Conservation (phyloP, 805 yeast species). For the Candida morakotiae region DNA sequence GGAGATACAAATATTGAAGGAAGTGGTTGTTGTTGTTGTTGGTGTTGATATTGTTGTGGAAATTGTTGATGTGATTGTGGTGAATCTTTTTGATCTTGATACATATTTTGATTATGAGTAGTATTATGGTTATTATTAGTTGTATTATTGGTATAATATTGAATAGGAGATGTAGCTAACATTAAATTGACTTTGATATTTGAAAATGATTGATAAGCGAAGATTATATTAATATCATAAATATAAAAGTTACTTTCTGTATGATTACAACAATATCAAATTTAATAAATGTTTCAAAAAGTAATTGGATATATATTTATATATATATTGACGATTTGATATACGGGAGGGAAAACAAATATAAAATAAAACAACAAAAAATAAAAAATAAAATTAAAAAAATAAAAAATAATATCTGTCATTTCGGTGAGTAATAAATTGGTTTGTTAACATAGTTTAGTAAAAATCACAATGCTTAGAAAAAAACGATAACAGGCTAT, state of each 20-base stretch:
- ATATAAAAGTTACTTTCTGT: too few species aligned
- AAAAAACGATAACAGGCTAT: neutral
- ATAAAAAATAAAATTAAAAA: too few species aligned
- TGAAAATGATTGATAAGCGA: too few species aligned
- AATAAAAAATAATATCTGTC: neutral
- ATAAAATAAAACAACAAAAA: too few species aligned
- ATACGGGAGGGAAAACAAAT: neutral
- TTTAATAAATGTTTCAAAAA: too few species aligned
- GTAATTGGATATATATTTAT: neutral
- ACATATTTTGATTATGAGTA: too few species aligned
- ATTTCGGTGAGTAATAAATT: neutral
- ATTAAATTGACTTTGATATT: too few species aligned
- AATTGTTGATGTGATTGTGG: neutral
- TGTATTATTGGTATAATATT: too few species aligned
- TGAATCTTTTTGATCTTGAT: neutral
- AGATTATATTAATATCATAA: too few species aligned
- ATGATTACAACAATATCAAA: too few species aligned
- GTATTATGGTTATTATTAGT: too few species aligned
- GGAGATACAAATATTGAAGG: constrained; percentile 7
- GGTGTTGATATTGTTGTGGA: constrained; percentile 1
- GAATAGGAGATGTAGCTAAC: too few species aligned
- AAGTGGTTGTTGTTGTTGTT: constrained; percentile 2
- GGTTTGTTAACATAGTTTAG: neutral
- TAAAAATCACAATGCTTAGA: neutral
- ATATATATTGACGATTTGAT: neutral